Evolutionary conservation across 176 grass and related monocot species (phyloP).

Genomic region (Hordeum marinum): DNA sequence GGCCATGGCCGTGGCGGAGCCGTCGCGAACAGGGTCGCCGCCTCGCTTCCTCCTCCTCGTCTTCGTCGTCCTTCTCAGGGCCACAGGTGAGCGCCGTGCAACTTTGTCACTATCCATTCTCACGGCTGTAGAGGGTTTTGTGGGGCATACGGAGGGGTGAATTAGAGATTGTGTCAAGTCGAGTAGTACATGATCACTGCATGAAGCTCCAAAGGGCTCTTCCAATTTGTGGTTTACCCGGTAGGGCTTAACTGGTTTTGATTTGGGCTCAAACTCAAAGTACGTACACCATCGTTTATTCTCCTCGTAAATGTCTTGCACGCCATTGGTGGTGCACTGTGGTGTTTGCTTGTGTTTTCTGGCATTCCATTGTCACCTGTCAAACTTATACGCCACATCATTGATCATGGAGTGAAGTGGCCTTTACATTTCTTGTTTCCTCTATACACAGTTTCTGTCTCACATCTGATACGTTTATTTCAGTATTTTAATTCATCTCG

Average conservation of each 20-base stretch:
- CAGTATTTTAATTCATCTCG: not conserved
- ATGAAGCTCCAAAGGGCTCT: not conserved
- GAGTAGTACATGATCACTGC: not conserved
- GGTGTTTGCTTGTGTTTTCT: not conserved
- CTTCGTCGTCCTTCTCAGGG: not conserved
- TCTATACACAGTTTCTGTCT: not conserved
- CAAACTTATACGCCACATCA: not conserved
- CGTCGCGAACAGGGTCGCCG: not conserved
- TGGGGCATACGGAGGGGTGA: too few species aligned
- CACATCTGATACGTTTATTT: not conserved
- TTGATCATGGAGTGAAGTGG: not conserved
- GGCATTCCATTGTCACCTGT: not conserved
- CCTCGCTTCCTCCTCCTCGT: not conserved
- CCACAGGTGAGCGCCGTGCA: conserved; percentile 19
- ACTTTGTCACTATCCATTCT: not conserved
- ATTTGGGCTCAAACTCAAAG: not conserved
- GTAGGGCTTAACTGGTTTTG: not conserved
- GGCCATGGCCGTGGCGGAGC: conserved; percentile 19
- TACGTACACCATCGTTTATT: too few species aligned
- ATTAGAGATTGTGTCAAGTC: not conserved
- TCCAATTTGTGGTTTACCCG: not conserved
- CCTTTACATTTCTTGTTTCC: not conserved
- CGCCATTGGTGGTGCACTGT: not conserved
- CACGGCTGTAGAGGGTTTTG: not conserved
- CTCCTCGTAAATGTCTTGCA: not conserved